A percentile compares a stretch with the other conserved stretches of the same genome.
Conservation (phyloP, 805 yeast genomes). For the Sungouiozyma intestinalis region DNA sequence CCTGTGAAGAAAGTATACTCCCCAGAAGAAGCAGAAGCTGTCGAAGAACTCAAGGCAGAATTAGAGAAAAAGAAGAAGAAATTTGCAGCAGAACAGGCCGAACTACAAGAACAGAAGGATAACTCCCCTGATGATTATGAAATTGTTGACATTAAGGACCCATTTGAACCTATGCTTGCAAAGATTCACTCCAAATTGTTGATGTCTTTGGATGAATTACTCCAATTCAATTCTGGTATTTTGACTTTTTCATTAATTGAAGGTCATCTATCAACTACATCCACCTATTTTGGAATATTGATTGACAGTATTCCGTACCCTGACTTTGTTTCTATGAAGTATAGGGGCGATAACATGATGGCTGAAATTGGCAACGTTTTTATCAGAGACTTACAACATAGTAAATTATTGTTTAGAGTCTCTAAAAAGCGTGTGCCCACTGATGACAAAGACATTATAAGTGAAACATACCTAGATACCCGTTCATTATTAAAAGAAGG, state of each 20-base stretch:
- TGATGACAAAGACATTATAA: conserved; percentile 38
- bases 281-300: conserved; percentile 44
- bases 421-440: conserved; percentile 41
- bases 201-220: conserved; percentile 41
- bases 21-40: conserved; percentile 41
- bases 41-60: conserved; percentile 33
- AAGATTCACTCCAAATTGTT: conserved; percentile 31
- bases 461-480: conserved; percentile 42
- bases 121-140: conserved; percentile 55
- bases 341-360: conserved; percentile 37
- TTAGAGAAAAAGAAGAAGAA: conserved; percentile 32
- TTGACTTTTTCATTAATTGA: conserved; percentile 42
- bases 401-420: conserved; percentile 46
- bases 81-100: conserved; percentile 35
- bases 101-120: conserved; percentile 40
- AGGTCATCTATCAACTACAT: conserved; percentile 41
- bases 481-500: conserved; percentile 44
- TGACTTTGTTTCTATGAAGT: conserved; percentile 40
- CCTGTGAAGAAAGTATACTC: conserved; percentile 58
- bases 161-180: conserved; percentile 27
- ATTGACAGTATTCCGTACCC: conserved; percentile 60
- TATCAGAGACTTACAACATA: conserved; percentile 60
- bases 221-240: conserved; percentile 48
- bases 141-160: conserved; percentile 44
- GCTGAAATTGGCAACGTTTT: conserved; percentile 48